Conservation (phyloP, 2,329 filamentous ascomycete genomes). For the Coniochaeta pulveracea region DNA sequence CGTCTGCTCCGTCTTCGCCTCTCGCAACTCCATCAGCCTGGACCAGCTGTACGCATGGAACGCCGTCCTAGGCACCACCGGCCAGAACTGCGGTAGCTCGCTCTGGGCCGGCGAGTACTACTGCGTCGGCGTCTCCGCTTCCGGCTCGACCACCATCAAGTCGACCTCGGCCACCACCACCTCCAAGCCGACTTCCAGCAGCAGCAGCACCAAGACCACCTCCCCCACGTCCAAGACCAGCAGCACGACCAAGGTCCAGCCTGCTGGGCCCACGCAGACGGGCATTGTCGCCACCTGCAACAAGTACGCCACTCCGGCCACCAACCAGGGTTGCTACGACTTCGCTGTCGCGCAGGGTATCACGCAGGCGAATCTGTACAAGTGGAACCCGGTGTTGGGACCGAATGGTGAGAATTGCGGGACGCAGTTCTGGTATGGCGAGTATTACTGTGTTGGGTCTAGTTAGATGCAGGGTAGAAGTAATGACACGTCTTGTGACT, state of each 20-base stretch:
- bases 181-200: no score
- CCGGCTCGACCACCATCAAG: background rate
- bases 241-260: background rate
- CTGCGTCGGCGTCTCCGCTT: conserved; percentile 3
- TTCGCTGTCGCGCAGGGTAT: conserved; percentile 1
- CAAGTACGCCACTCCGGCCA: conserved; percentile 3
- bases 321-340: background rate
- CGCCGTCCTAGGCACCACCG: background rate
- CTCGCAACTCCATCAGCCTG: conserved; percentile 1
- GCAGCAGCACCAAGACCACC: background rate
- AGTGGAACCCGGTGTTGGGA: conserved; percentile 4
- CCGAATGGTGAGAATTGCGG: conserved; percentile 4
- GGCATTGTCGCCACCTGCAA: conserved; percentile 5
- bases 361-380: conserved; percentile 1
- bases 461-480: no score
- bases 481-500: no score
- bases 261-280: conserved; percentile 3
- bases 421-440: conserved; percentile 4
- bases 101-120: conserved; percentile 6
- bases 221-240: background rate
- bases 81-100: conserved; percentile 1
- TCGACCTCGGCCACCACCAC: no score
- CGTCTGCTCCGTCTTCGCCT: conserved; percentile 1
- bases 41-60: conserved; percentile 5
- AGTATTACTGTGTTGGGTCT: conserved; percentile 6